Evolutionary conservation across 495 filamentous ascomycete genomes (phyloP), one percentile per base, ranked within the genome.

Genomic region (Lepraria neglecta): DNA sequence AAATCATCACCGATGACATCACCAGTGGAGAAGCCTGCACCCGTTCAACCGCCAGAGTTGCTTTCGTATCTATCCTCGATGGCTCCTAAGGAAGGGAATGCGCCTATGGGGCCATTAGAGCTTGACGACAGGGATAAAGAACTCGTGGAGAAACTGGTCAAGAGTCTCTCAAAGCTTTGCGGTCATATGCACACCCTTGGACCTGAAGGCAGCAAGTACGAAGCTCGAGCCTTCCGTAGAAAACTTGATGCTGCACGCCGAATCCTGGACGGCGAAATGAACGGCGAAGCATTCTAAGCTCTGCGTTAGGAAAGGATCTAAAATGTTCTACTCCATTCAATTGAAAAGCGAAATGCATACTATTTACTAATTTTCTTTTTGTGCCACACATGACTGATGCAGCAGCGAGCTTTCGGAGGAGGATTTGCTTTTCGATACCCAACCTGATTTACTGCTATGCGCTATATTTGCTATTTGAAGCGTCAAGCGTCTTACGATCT

Each of bases 131-230:
- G 88, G 50, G 88, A 92, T 65, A 84, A 85, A 64, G 82, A 86
- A 59, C 80, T 92, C 15, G 80, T 92, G n/a, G 87, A 91, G 67
- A 76, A 82, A 53, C 74, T 96, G 6, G 85, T 92, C 11, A 79
- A 82, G n/a, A 88, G 84, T 59, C 75, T 96, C 19, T 84, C 87
- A 7, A 81, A 83, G 67, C 87, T 81, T 70, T 92, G 73, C 70
- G 70, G 82, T 52, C 82, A 84, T 28, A 71, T 96, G 58, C 84
- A 89, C 58, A 83, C 84, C 60, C 80, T 76, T 11, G 77, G 77
- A 5, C 27, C 19, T 12, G 64, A 65, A 44, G 77, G 80, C 14
- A 83, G 83, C 11, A 75, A 77, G 35, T 80, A 83, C 54, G 84
- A 87, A 56, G 82, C 80, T 35, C 75, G 83, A 60, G 72, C 84